Conservation (phyloP, 1,284 basidiomycete genomes). For the Cryptococcus amylolentus region DNA sequence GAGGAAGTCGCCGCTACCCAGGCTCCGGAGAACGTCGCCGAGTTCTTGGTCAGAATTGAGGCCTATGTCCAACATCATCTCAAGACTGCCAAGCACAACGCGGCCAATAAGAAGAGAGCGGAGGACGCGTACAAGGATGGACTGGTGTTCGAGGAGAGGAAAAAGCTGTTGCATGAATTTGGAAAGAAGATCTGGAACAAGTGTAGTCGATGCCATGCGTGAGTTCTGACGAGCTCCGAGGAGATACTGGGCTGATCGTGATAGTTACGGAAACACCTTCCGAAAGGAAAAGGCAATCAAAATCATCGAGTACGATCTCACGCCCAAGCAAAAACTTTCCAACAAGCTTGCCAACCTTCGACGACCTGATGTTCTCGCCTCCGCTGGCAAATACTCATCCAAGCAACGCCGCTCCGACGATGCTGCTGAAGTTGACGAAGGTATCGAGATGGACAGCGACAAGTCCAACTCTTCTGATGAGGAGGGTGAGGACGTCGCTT, state of each 20-base stretch:
- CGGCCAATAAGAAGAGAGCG: slow-evolving; percentile 53
- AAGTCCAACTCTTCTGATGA: slow-evolving; percentile 54
- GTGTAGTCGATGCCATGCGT: slow-evolving; percentile 79
- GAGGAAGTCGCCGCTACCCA: slow-evolving; percentile 32
- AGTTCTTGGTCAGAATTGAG: slow-evolving; percentile 68
- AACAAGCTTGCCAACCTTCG: slow-evolving; percentile 59
- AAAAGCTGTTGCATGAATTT: slow-evolving; percentile 78
- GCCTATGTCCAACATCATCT: slow-evolving; percentile 68
- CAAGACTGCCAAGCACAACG: slow-evolving; percentile 52
- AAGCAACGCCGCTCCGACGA: slow-evolving; percentile 14
- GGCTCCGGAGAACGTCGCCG: slow-evolving; percentile 55
- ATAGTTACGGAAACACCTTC: slow-evolving; percentile 76
- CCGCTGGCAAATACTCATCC: slow-evolving; percentile 17
- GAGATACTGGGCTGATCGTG: neutral
- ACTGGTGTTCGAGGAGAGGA: slow-evolving; percentile 81
- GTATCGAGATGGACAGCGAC: slow-evolving; percentile 38
- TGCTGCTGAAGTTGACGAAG: slow-evolving; percentile 41
- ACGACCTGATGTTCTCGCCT: slow-evolving; percentile 65
- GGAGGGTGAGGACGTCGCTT: slow-evolving; percentile 39
- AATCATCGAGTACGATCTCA: slow-evolving; percentile 87
- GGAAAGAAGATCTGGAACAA: slow-evolving; percentile 64
- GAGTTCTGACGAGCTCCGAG: slow-evolving; percentile 49
- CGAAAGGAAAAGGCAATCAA: slow-evolving; percentile 93
- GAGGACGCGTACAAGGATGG: slow-evolving; percentile 80
- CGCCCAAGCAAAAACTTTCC: slow-evolving; percentile 70